A percentile compares a stretch with the other conserved stretches of the same genome.
phyloP scores from a whole-genome alignment of 768 basidiomycete genomes.

The Lentinula sp. region DNA sequence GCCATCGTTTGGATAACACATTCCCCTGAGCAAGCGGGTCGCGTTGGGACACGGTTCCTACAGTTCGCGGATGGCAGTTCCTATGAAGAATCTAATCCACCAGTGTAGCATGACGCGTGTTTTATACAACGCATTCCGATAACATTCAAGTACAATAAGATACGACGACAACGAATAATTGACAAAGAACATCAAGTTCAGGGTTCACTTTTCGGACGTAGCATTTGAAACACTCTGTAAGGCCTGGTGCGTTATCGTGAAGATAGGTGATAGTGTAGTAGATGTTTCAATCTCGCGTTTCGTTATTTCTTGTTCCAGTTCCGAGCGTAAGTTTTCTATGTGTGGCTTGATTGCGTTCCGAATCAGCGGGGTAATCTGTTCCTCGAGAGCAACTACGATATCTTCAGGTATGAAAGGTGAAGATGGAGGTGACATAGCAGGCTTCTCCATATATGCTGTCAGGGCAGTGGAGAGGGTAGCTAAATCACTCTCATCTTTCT shows the following conservation, averaged over 20 bases:
- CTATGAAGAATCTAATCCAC: constrained; percentile 27
- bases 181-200: not conserved
- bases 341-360: constrained; percentile 17
- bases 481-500: constrained; percentile 10
- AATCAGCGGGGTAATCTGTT: constrained; percentile 18
- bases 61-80: constrained; percentile 38
- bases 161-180: not conserved
- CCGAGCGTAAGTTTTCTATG: constrained; percentile 15
- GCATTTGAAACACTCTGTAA: constrained; percentile 1
- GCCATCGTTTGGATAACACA: constrained; percentile 88
- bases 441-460: constrained; percentile 13
- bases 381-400: constrained; percentile 17
- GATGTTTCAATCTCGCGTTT: constrained; percentile 18
- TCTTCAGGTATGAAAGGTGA: constrained; percentile 16
- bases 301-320: constrained; percentile 17
- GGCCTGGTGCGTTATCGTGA: constrained; percentile 4
- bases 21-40: constrained; percentile 70
- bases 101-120: not conserved
- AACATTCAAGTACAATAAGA: not conserved
- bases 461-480: constrained; percentile 18
- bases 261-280: constrained; percentile 18
- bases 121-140: not conserved
- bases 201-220: not conserved
- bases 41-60: constrained; percentile 69
- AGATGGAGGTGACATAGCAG: not conserved